Conservation (phyloP, 2,329 filamentous ascomycete species). For the Stromatinia cepivora region DNA sequence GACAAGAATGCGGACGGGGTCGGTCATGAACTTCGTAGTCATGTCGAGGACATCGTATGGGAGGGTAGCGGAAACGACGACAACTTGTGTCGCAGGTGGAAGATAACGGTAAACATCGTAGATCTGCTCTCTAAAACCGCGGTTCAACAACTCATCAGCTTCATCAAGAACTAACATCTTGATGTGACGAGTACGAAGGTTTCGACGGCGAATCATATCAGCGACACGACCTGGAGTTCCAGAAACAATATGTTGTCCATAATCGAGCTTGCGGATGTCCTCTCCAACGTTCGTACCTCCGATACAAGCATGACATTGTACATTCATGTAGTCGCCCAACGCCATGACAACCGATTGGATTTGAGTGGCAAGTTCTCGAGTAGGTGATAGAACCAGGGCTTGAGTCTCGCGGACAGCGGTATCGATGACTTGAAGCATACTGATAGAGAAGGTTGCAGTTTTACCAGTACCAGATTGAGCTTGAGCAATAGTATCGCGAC, state of each 20-base stretch:
- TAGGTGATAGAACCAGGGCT: constrained; percentile 92
- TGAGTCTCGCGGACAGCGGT: constrained; percentile 90
- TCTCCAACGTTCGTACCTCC: constrained; percentile 97
- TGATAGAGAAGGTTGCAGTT: constrained; percentile 95
- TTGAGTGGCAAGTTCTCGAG: constrained; percentile 93
- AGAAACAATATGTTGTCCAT: constrained; percentile 96
- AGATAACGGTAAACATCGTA: constrained; percentile 98
- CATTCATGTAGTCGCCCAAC: constrained; percentile 99
- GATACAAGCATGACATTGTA: constrained; percentile 98
- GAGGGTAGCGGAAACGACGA: constrained; percentile 93
- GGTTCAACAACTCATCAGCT: constrained; percentile 79
- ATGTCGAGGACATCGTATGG: constrained; percentile 98
- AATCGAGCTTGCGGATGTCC: constrained; percentile 95
- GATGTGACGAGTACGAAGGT: constrained; percentile 71
- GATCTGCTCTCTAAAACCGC: constrained; percentile 96
- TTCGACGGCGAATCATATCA: constrained; percentile 77
- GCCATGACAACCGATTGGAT: constrained; percentile 99
- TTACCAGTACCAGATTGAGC: constrained; percentile 97
- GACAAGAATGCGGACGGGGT: constrained; percentile 92
- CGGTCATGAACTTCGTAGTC: constrained; percentile 99
- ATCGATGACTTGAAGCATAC: constrained; percentile 93
- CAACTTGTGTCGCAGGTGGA: constrained; percentile 95
- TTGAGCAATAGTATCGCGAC: constrained; percentile 96
- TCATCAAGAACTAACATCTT: constrained; percentile 79
- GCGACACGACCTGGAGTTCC: constrained; percentile 94